Conservation (phyloP, 2,329 filamentous ascomycete species). For the Penicillium sp. region DNA sequence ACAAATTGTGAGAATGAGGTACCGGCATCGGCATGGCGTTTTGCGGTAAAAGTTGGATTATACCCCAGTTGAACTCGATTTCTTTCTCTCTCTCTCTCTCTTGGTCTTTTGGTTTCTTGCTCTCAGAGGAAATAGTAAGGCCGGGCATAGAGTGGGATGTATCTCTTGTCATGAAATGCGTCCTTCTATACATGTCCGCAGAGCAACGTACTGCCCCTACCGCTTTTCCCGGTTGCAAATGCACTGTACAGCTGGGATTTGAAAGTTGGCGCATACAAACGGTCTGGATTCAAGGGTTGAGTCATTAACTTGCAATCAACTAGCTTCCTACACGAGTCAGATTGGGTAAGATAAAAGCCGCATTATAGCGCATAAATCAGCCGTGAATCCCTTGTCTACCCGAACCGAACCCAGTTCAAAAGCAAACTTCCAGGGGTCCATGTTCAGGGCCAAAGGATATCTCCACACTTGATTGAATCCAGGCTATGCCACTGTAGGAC, state of each 20-base stretch:
- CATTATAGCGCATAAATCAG: background rate
- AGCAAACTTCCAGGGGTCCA: background rate
- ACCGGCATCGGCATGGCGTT: slow-evolving; percentile 7
- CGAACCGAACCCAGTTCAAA: background rate
- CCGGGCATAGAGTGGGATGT: slow-evolving; percentile 25
- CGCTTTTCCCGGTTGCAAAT: slow-evolving; percentile 16
- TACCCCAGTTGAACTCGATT: slow-evolving; percentile 16
- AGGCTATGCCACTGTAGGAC: background rate
- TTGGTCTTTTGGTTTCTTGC: background rate
- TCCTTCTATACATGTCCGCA: slow-evolving; percentile 26
- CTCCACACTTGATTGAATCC: background rate
- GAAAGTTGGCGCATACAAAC: slow-evolving; percentile 17
- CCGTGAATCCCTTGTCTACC: background rate
- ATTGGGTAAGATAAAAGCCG: slow-evolving; percentile 3
- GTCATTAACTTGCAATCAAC: background rate
- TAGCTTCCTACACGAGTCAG: background rate
- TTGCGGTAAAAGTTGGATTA: slow-evolving; percentile 9
- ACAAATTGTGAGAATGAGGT: slow-evolving; percentile 22
- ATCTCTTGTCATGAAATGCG: slow-evolving; percentile 16
- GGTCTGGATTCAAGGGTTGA: background rate
- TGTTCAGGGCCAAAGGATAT: background rate
- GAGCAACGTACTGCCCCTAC: slow-evolving; percentile 17
- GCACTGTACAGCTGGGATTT: slow-evolving; percentile 12
- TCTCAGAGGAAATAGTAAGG: background rate
- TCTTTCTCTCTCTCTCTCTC: background rate